phyloP scores from a whole-genome alignment of 2,329 filamentous ascomycete genomes.

The Emmonsiellopsis sp. region DNA sequence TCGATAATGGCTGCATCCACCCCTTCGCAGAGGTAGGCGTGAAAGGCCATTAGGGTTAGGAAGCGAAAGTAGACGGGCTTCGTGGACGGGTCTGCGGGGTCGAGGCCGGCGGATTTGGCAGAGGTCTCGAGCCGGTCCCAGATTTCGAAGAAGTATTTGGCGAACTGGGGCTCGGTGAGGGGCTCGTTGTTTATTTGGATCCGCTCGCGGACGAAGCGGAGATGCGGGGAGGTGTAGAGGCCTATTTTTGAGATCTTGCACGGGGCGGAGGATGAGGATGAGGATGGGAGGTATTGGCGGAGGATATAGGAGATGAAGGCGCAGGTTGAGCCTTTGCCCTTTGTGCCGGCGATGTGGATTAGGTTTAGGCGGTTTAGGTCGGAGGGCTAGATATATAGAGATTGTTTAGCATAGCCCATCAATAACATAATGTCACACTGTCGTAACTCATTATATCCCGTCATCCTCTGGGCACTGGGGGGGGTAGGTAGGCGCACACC shows the following conservation, averaged over 20 bases:
- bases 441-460: not conserved
- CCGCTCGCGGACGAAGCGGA: conserved; percentile 72
- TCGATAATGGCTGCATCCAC: conserved; percentile 76
- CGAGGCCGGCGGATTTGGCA: conserved; percentile 41
- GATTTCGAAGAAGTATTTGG: conserved; percentile 70
- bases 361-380: conserved; percentile 51
- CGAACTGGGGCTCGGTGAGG: conserved; percentile 58
- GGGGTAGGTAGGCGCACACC: conserved; percentile 36
- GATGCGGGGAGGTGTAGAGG: conserved; percentile 77
- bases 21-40: conserved; percentile 67
- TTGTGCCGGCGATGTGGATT: conserved; percentile 86
- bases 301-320: conserved; percentile 75
- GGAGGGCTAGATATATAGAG: conserved; percentile 39
- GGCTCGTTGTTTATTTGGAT: conserved; percentile 70
- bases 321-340: conserved; percentile 85
- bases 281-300: conserved; percentile 45
- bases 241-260: conserved; percentile 51
- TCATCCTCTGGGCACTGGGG: not conserved
- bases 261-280: conserved; percentile 17
- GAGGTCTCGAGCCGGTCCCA: conserved; percentile 60
- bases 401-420: too few relatives aligned
- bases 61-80: conserved; percentile 93
- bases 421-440: too few relatives aligned
- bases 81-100: conserved; percentile 43
- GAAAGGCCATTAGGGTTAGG: conserved; percentile 78